Evolutionary conservation across 2,329 filamentous ascomycete genomes (phyloP).

Genomic region (Corinectria fuckeliana): DNA sequence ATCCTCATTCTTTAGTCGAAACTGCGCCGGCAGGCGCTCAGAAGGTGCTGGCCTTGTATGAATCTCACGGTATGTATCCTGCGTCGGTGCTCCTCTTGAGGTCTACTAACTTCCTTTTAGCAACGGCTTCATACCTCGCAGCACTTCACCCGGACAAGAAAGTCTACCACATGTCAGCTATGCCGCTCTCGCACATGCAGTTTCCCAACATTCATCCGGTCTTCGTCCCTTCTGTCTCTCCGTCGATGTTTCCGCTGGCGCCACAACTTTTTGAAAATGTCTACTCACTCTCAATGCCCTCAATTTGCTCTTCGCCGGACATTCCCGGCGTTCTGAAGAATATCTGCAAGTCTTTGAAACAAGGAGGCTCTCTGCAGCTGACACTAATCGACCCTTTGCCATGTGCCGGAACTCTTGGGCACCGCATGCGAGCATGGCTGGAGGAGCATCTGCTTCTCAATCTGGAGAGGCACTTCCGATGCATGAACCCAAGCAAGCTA

Average conservation of each 20-base stretch:
- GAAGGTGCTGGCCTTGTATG: slow-evolving; percentile 58
- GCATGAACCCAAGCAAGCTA: slow-evolving; percentile 62
- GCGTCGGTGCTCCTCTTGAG: neutral
- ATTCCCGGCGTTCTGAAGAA: slow-evolving; percentile 63
- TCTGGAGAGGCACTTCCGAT: slow-evolving; percentile 64
- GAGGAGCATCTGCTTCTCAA: slow-evolving; percentile 66
- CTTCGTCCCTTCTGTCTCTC: slow-evolving; percentile 46
- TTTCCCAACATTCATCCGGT: slow-evolving; percentile 51
- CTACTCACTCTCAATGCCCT: slow-evolving; percentile 62
- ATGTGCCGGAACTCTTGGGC: slow-evolving; percentile 60
- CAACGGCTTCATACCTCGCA: slow-evolving; percentile 57
- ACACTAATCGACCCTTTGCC: slow-evolving; percentile 69
- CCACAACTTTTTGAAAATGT: slow-evolving; percentile 55
- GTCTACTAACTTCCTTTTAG: slow-evolving; percentile 39
- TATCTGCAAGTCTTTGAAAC: slow-evolving; percentile 61
- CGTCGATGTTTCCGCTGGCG: slow-evolving; percentile 46
- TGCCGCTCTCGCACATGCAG: slow-evolving; percentile 45
- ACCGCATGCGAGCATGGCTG: slow-evolving; percentile 65
- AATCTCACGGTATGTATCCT: slow-evolving; percentile 52
- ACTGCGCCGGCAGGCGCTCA: neutral
- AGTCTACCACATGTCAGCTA: slow-evolving; percentile 55
- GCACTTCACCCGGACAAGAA: slow-evolving; percentile 48
- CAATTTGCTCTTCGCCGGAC: slow-evolving; percentile 61
- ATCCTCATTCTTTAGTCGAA: neutral
- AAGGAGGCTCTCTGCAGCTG: slow-evolving; percentile 63